These are phyloP conservation scores for Pseudogymnoascus sp. DNA, from an alignment of 2,329 filamentous ascomycete species.

Conservation along the genomic window DNA sequence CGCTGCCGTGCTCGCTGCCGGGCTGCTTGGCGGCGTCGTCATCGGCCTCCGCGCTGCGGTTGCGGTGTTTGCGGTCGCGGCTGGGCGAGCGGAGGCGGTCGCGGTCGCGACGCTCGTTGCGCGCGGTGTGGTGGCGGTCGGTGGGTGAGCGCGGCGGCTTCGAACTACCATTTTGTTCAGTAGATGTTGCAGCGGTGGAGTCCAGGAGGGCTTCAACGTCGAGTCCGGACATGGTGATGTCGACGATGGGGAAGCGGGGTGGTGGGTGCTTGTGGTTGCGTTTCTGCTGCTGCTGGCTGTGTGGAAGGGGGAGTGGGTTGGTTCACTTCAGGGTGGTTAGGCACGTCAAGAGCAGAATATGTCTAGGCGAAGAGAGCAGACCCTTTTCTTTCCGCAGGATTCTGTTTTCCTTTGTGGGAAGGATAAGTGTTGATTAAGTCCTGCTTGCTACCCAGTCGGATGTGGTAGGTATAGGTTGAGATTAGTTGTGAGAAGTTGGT, in stretches of 20 bases:
- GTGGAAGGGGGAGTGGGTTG: constrained; percentile 13
- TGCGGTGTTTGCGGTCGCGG: constrained; percentile 47
- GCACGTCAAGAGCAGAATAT: background rate
- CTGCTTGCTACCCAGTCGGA: background rate
- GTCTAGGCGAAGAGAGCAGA: constrained; percentile 9
- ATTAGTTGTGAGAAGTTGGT: background rate
- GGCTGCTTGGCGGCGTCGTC: constrained; percentile 55
- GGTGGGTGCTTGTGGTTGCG: constrained; percentile 1
- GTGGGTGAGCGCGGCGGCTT: constrained; percentile 41
- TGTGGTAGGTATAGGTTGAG: background rate
- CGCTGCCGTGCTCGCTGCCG: constrained; percentile 65
- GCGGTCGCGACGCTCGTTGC: constrained; percentile 44
- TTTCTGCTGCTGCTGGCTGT: background rate
- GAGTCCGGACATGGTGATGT: constrained; percentile 53
- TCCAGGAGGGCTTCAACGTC: constrained; percentile 90
- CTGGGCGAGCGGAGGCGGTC: constrained; percentile 47
- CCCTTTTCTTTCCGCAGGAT: constrained; percentile 3
- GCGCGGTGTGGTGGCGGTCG: constrained; percentile 46
- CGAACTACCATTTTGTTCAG: constrained; percentile 32
- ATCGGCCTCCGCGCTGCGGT: constrained; percentile 41
- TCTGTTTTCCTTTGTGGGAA: background rate
- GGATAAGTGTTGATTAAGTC: background rate
- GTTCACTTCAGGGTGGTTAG: constrained; percentile 9
- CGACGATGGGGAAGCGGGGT: constrained; percentile 5
- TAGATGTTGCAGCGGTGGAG: constrained; percentile 57